Percentiles rank a stretch among this genome's conserved stretches.
phyloP scores from a whole-genome alignment of 345 rosid genomes.

The Psidium guajava region DNA sequence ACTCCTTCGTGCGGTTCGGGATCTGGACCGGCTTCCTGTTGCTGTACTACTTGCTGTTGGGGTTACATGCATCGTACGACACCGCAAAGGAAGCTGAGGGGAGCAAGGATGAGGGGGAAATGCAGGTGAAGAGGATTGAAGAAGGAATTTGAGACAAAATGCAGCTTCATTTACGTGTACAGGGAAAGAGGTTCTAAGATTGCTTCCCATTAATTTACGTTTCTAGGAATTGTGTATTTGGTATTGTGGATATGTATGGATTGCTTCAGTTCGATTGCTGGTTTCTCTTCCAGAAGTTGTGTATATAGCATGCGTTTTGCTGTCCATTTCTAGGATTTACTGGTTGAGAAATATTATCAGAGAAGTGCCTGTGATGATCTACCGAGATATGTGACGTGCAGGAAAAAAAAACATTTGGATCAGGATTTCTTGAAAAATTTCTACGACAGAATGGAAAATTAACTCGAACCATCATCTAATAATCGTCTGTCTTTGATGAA shows the following conservation, averaged over 20 bases:
- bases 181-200: background rate
- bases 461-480: background rate
- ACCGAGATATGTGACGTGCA: background rate
- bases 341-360: background rate
- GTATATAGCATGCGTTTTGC: background rate
- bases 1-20: conserved; percentile 59
- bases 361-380: background rate
- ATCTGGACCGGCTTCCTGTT: conserved; percentile 47
- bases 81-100: conserved; percentile 22
- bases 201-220: background rate
- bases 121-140: conserved; percentile 18
- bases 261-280: background rate
- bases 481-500: background rate
- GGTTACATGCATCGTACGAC: conserved; percentile 66
- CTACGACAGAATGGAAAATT: too few species aligned
- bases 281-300: background rate
- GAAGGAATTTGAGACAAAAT: conserved; percentile 13
- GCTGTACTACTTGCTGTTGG: conserved; percentile 55
- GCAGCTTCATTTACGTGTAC: background rate
- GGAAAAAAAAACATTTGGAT: background rate
- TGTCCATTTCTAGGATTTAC: background rate
- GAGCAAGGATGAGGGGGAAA: background rate
- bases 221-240: too few species aligned
- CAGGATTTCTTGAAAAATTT: background rate
- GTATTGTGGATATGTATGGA: too few species aligned